Evolutionary conservation across 176 grass and related monocot species (phyloP).

Genomic region (Bromus sterilis): DNA sequence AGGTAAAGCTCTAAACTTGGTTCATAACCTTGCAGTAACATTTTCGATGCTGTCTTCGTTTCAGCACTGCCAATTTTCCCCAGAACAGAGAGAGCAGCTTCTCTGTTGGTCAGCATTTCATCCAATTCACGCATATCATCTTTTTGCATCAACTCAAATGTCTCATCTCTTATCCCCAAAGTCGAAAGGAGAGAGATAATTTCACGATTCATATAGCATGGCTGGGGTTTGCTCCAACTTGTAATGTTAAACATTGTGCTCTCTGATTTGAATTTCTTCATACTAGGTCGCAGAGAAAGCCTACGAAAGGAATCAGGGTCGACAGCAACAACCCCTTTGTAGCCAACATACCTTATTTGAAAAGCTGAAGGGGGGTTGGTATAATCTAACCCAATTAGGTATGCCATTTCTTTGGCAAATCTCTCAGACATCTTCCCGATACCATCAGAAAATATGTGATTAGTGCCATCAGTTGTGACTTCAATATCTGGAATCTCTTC

Average conservation of each 20-base stretch:
- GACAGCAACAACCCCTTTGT: slow-evolving; percentile 83
- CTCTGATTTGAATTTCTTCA: slow-evolving; percentile 90
- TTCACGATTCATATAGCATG: slow-evolving; percentile 84
- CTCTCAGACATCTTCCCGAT: slow-evolving; percentile 72
- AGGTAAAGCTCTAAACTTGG: slow-evolving; percentile 75
- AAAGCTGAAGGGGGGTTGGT: slow-evolving; percentile 70
- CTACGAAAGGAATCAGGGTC: slow-evolving; percentile 44
- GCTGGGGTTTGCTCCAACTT: slow-evolving; percentile 73
- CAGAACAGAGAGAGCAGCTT: slow-evolving; percentile 65
- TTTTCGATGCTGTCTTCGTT: slow-evolving; percentile 49
- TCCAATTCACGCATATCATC: slow-evolving; percentile 59
- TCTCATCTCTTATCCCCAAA: slow-evolving; percentile 75
- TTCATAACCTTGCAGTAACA: slow-evolving; percentile 79
- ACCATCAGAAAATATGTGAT: slow-evolving; percentile 90
- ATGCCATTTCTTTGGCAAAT: slow-evolving; percentile 58
- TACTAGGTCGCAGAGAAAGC: slow-evolving; percentile 79
- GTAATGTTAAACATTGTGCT: slow-evolving; percentile 84
- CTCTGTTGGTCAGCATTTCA: slow-evolving; percentile 63
- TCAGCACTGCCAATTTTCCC: slow-evolving; percentile 51
- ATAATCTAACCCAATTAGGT: slow-evolving; percentile 48
- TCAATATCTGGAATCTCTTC: slow-evolving; percentile 82
- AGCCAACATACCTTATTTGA: slow-evolving; percentile 94
- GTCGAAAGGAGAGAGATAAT: slow-evolving; percentile 86
- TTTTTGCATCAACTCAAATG: slow-evolving; percentile 71
- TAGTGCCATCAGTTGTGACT: slow-evolving; percentile 57